Evolutionary conservation across 2,329 filamentous ascomycete genomes (phyloP).

Genomic region (Parastagonospora nodorum): DNA sequence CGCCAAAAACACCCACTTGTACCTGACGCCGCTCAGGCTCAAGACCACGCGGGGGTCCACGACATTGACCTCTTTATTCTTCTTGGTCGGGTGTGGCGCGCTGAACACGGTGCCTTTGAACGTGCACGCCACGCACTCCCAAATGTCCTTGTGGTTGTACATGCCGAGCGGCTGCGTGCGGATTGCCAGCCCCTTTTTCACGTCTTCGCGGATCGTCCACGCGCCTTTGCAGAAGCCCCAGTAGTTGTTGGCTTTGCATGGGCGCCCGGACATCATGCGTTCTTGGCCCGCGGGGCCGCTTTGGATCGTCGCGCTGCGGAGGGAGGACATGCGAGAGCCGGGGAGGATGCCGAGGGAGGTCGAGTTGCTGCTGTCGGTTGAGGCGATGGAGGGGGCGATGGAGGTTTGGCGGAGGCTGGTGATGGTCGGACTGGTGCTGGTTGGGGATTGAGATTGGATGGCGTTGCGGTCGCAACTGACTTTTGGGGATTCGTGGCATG

Average conservation of each 20-base stretch:
- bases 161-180: constrained; percentile 41
- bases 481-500: constrained; percentile 1
- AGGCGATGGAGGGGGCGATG: constrained; percentile 18
- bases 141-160: constrained; percentile 41
- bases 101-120: constrained; percentile 39
- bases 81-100: constrained; percentile 27
- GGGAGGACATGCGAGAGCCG: constrained; percentile 9
- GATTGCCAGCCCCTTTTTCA: constrained; percentile 37
- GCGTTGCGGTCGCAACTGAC: constrained; percentile 11
- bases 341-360: constrained; percentile 18
- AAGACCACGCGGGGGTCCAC: constrained; percentile 34
- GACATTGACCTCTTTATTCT: constrained; percentile 32
- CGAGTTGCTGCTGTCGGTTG: constrained; percentile 22
- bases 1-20: constrained; percentile 34
- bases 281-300: constrained; percentile 21
- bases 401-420: constrained; percentile 9
- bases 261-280: constrained; percentile 42
- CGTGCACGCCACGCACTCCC: constrained; percentile 42
- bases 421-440: constrained; percentile 4
- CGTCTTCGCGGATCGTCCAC: constrained; percentile 42
- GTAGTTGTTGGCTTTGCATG: constrained; percentile 48
- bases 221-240: constrained; percentile 50
- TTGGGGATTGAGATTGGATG: constrained; percentile 6
- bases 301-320: constrained; percentile 24
- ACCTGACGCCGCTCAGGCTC: not conserved